A percentile compares a stretch with the other conserved stretches of the same genome.
These are phyloP conservation scores for Daedaleopsis sinensis DNA, from an alignment of 768 basidiomycete genomes.

Conservation along the genomic window DNA sequence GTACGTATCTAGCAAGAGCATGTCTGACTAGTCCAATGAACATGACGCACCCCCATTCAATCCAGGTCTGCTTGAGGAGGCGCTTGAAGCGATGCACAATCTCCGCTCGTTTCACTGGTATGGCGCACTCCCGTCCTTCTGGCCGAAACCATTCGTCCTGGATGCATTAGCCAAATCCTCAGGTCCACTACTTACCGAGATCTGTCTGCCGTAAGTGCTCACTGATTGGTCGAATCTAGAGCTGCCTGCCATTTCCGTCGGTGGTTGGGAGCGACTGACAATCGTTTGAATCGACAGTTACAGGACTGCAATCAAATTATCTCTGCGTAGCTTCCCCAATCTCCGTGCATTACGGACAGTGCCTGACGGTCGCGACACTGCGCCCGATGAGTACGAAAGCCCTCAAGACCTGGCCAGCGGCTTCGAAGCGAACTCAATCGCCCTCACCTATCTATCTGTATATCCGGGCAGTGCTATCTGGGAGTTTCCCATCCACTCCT, in stretches of 20 bases:
- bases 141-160: background rate
- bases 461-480: constrained; percentile 1
- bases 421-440: background rate
- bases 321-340: background rate
- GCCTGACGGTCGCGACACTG: background rate
- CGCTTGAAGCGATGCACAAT: background rate
- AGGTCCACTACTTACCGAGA: background rate
- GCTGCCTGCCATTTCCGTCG: too few species aligned
- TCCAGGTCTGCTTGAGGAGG: constrained; percentile 1
- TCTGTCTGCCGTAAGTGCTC: constrained; percentile 3
- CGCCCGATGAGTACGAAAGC: background rate
- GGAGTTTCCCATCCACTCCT: background rate
- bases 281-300: background rate
- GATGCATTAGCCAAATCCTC: background rate
- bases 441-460: constrained; percentile 1
- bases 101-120: constrained; percentile 2
- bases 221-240: too few species aligned
- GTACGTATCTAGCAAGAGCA: background rate
- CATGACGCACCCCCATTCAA: too few species aligned
- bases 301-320: background rate
- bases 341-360: background rate
- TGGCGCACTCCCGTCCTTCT: background rate
- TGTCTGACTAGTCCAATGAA: background rate
- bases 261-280: too few species aligned
- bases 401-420: background rate